A percentile compares a stretch with the other conserved stretches of the same genome.
phyloP scores from a whole-genome alignment of 768 basidiomycete species.

The Tephrocybe sp. region DNA sequence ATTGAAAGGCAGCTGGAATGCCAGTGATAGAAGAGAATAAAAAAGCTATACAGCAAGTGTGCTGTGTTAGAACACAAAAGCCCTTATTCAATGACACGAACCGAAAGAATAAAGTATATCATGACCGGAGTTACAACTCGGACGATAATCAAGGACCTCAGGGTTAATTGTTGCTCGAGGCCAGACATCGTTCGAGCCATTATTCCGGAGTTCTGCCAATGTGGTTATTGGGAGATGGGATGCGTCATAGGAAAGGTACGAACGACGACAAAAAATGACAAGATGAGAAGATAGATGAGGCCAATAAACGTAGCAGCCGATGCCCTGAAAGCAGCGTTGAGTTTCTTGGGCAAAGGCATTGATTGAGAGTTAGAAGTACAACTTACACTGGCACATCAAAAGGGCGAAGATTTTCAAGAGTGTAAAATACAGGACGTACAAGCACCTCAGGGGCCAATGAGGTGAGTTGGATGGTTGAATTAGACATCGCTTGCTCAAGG shows the following conservation, averaged over 20 bases:
- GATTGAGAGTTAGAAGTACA: not conserved
- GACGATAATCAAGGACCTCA: constrained; percentile 36
- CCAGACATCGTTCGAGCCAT: constrained; percentile 35
- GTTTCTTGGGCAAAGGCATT: too few species aligned
- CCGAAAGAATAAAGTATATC: constrained; percentile 42
- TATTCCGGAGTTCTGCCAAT: constrained; percentile 27
- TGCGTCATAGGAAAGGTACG: not conserved
- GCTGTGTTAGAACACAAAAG: too few species aligned
- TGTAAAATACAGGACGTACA: constrained; percentile 36
- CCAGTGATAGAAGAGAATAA: constrained; percentile 45
- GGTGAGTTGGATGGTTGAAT: constrained; percentile 22
- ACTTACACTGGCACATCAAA: constrained; percentile 45
- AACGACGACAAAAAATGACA: constrained; percentile 28
- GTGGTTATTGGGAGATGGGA: not conserved
- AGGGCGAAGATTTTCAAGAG: constrained; percentile 38
- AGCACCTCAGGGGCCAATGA: constrained; percentile 37
- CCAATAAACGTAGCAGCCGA: constrained; percentile 36
- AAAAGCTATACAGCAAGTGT: too few species aligned
- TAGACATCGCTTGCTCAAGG: not conserved
- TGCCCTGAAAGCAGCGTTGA: constrained; percentile 23
- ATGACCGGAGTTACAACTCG: constrained; percentile 37
- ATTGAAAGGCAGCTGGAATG: constrained; percentile 48
- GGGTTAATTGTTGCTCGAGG: constrained; percentile 34
- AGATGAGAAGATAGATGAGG: constrained; percentile 32
- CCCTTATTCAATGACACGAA: too few species aligned